Percentiles rank a stretch among this genome's conserved stretches.
Conservation (phyloP, 2,329 filamentous ascomycete genomes). For the Ophiosphaerella narmari region DNA sequence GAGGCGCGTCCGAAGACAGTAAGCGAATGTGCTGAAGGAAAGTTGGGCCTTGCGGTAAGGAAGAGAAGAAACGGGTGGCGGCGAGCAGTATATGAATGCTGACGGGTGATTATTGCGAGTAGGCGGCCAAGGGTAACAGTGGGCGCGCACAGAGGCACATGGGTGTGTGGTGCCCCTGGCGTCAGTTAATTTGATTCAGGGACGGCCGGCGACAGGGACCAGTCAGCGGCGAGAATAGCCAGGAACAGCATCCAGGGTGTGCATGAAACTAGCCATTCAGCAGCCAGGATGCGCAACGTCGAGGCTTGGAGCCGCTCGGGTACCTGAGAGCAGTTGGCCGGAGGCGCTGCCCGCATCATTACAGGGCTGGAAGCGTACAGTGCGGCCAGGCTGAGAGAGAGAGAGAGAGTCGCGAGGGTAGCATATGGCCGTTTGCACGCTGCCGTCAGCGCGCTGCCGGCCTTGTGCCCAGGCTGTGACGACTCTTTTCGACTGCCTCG, state of each 20-base stretch:
- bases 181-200: conserved; percentile 43
- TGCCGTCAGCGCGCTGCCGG: neutral
- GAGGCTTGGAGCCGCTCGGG: conserved; percentile 25
- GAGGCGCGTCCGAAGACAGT: conserved; percentile 40
- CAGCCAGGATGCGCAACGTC: conserved; percentile 10
- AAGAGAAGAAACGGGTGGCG: conserved; percentile 19
- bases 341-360: conserved; percentile 56
- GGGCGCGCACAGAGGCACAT: conserved; percentile 22
- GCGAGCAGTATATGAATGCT: conserved; percentile 39
- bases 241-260: conserved; percentile 25
- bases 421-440: conserved; percentile 1
- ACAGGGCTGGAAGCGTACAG: no score
- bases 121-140: conserved; percentile 31
- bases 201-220: conserved; percentile 29
- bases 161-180: conserved; percentile 34
- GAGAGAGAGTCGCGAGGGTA: conserved; percentile 9
- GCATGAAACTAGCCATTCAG: conserved; percentile 30
- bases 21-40: conserved; percentile 43
- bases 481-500: conserved; percentile 13
- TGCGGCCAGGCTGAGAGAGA: conserved; percentile 6
- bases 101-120: conserved; percentile 31
- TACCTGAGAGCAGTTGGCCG: conserved; percentile 63
- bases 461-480: neutral
- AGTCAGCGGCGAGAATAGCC: conserved; percentile 30
- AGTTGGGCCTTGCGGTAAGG: conserved; percentile 42